A percentile compares a stretch with the other conserved stretches of the same genome.
phyloP scores from a whole-genome alignment of 495 filamentous ascomycete genomes.

The Thermochaetoides thermophila region DNA sequence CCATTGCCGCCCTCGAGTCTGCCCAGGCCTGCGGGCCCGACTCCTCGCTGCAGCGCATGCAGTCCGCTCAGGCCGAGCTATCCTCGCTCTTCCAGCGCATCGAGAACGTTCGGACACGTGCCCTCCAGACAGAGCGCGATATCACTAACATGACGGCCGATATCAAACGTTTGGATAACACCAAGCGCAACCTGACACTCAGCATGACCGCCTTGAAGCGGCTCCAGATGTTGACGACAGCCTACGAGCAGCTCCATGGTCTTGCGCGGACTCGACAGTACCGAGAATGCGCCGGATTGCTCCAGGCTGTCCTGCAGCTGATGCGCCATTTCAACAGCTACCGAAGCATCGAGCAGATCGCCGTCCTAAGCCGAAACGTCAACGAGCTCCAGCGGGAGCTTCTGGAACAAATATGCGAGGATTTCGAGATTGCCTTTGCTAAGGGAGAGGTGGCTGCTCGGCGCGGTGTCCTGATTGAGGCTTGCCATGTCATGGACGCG shows the following conservation, averaged over 20 bases:
- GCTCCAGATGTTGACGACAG: constrained; percentile 95
- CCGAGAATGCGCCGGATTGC: constrained; percentile 83
- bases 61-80: constrained; percentile 77
- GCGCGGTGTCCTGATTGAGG: constrained; percentile 62
- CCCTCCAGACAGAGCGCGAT: constrained; percentile 79
- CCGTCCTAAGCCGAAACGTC: constrained; percentile 81
- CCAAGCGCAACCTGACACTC: constrained; percentile 88
- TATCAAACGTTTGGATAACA: constrained; percentile 93
- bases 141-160: constrained; percentile 99
- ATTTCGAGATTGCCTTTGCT: constrained; percentile 90
- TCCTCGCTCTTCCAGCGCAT: constrained; percentile 87
- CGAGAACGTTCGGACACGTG: constrained; percentile 80
- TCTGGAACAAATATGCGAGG: constrained; percentile 92
- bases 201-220: constrained; percentile 98
- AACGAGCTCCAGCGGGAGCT: constrained; percentile 88
- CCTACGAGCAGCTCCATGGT: constrained; percentile 85
- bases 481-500: constrained; percentile 88
- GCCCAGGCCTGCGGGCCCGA: constrained; percentile 75
- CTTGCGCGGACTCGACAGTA: constrained; percentile 82
- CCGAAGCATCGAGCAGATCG: constrained; percentile 94
- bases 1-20: constrained; percentile 63
- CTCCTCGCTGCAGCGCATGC: constrained; percentile 77
- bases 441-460: constrained; percentile 66
- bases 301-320: constrained; percentile 92
- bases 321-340: constrained; percentile 99